Conservation (phyloP, 2,329 filamentous ascomycete species). For the Clonostachys chloroleuca region DNA sequence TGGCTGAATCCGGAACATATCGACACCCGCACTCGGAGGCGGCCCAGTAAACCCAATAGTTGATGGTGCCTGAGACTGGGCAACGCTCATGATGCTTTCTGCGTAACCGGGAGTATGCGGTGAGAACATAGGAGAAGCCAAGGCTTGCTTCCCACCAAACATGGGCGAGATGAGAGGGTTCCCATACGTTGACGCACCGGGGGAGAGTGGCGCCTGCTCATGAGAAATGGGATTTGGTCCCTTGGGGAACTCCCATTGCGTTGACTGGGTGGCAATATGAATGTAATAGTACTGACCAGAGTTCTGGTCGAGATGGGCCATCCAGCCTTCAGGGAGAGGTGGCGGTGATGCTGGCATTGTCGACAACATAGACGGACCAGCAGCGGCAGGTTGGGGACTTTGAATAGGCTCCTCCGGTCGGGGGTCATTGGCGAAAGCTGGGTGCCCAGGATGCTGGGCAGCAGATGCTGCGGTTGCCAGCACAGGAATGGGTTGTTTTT, state of each 20-base stretch:
- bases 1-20: slow-evolving; percentile 88
- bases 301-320: slow-evolving; percentile 90
- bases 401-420: slow-evolving; percentile 49
- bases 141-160: slow-evolving; percentile 40
- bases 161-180: slow-evolving; percentile 69
- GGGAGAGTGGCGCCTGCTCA: slow-evolving; percentile 78
- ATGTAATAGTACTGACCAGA: slow-evolving; percentile 99
- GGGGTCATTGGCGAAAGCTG: slow-evolving; percentile 85
- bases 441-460: slow-evolving; percentile 63
- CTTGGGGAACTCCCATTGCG: slow-evolving; percentile 98
- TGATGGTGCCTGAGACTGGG: slow-evolving; percentile 68
- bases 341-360: slow-evolving; percentile 72
- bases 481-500: slow-evolving; percentile 16
- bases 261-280: slow-evolving; percentile 89
- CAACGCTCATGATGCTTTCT: slow-evolving; percentile 80
- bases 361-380: slow-evolving; percentile 32
- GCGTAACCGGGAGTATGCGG: slow-evolving; percentile 81
- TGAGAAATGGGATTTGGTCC: slow-evolving; percentile 86
- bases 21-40: slow-evolving; percentile 83
- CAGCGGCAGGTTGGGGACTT: slow-evolving; percentile 35
- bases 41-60: slow-evolving; percentile 82
- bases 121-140: slow-evolving; percentile 78
- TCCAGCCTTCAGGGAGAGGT: slow-evolving; percentile 95
- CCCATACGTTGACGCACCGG: slow-evolving; percentile 71
- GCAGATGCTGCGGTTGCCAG: slow-evolving; percentile 12